phyloP scores from a whole-genome alignment of 441 rosid genomes.

The Populus hybrid region DNA sequence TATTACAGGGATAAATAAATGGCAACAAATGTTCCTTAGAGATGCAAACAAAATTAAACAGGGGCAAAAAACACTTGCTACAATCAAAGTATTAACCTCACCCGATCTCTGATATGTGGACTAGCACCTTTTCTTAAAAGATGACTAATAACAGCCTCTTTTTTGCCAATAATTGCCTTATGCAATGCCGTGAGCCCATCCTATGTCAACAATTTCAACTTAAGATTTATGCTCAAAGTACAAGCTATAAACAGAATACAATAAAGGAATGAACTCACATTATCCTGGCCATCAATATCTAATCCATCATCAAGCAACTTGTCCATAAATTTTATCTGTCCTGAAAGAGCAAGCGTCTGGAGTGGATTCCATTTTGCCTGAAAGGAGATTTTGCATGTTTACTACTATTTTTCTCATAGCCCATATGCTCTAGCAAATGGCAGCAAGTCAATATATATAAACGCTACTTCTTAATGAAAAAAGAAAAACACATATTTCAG shows the following conservation, averaged over 20 bases:
- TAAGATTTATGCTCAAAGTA: slow-evolving; percentile 2
- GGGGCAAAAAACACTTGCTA: slow-evolving; percentile 7
- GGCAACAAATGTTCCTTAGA: background rate
- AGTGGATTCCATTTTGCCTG: slow-evolving; percentile 88
- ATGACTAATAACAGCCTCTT: slow-evolving; percentile 87
- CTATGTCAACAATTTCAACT: slow-evolving; percentile 32
- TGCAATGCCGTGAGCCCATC: slow-evolving; percentile 79
- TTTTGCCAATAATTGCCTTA: slow-evolving; percentile 74
- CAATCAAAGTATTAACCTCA: slow-evolving; percentile 27
- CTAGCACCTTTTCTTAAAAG: slow-evolving; percentile 88
- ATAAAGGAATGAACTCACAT: slow-evolving; percentile 34
- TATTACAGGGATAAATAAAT: slow-evolving; percentile 23
- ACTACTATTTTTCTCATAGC: background rate
- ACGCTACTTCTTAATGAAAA: too few species aligned
- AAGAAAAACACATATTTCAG: slow-evolving; percentile 7
- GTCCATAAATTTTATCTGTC: slow-evolving; percentile 70
- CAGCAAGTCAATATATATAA: background rate
- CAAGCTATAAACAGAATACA: background rate
- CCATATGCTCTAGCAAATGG: slow-evolving; percentile 7
- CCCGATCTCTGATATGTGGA: slow-evolving; percentile 72
- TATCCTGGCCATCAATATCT: slow-evolving; percentile 57
- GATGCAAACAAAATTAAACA: background rate
- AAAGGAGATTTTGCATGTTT: background rate
- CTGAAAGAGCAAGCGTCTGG: slow-evolving; percentile 72
- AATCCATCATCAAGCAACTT: slow-evolving; percentile 61